Percentiles rank a stretch among this genome's conserved stretches.
Conservation (phyloP, 306 rosid genomes). For the Inga laurina region DNA sequence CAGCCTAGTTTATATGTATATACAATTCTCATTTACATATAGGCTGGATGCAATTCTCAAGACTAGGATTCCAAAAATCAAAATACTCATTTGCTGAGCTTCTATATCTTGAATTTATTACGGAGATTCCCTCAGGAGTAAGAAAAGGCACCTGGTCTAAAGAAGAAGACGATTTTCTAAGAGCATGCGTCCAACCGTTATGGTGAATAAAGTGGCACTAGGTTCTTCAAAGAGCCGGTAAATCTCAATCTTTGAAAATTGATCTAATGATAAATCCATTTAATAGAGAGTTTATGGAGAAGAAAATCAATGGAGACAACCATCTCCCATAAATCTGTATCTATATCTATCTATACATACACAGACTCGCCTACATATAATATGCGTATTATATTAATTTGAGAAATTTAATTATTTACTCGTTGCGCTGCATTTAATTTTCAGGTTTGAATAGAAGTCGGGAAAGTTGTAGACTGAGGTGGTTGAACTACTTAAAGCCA, state of each 20-base stretch:
- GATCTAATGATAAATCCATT: no score
- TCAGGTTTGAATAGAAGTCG: conserved; percentile 33
- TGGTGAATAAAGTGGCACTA: conserved; percentile 6
- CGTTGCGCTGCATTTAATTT: background rate
- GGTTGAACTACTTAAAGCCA: conserved; percentile 45
- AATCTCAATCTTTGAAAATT: background rate
- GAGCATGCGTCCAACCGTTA: conserved; percentile 1
- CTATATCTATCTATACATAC: background rate
- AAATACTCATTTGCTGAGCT: background rate
- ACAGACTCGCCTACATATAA: background rate
- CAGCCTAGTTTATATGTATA: background rate
- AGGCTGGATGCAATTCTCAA: no score
- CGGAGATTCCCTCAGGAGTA: background rate
- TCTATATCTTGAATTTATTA: background rate
- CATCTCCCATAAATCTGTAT: background rate
- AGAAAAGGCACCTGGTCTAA: background rate
- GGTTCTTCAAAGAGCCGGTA: conserved; percentile 9
- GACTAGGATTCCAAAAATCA: background rate
- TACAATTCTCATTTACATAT: no score
- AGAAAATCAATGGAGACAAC: no score
- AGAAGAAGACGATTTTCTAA: conserved; percentile 2
- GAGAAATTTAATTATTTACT: background rate
- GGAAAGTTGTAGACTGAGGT: conserved; percentile 40
- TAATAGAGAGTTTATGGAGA: no score
- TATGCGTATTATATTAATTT: background rate